These are phyloP conservation scores for Trypanosoma melophagium DNA, from an alignment of 208 protist species.

Conservation along the genomic window DNA sequence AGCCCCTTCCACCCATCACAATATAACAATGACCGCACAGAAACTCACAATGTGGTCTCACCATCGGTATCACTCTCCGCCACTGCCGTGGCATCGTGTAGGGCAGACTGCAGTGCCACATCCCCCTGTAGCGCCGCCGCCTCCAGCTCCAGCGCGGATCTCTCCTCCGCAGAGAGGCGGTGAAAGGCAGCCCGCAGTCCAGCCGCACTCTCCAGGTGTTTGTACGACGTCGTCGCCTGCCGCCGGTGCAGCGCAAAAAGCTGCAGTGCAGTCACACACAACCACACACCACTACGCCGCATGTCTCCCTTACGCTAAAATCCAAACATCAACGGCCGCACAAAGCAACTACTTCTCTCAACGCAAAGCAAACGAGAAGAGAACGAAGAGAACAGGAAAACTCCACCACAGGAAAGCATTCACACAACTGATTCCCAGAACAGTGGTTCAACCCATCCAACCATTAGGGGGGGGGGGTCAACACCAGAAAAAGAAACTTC, in stretches of 20 bases:
- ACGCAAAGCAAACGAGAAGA: too few relatives aligned
- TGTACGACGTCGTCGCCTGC: constrained; percentile 32
- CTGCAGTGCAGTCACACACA: constrained; percentile 29
- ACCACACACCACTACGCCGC: constrained; percentile 12
- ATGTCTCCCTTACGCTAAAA: neutral
- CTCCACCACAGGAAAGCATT: too few relatives aligned
- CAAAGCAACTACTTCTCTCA: too few relatives aligned
- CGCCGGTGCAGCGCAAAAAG: constrained; percentile 50
- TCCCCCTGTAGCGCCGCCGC: constrained; percentile 21
- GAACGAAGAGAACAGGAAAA: too few relatives aligned
- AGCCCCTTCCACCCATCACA: too few relatives aligned
- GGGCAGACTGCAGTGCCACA: constrained; percentile 30
- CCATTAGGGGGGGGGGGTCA: too few relatives aligned
- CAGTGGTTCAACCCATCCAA: too few relatives aligned
- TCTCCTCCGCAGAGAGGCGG: constrained; percentile 29
- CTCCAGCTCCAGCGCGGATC: constrained; percentile 24
- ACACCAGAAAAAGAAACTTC: too few relatives aligned
- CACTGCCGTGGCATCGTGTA: constrained; percentile 18
- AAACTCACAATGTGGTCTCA: neutral
- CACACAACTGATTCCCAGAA: too few relatives aligned
- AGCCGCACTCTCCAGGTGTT: constrained; percentile 27
- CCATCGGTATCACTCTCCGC: constrained; percentile 15
- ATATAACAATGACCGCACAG: too few relatives aligned
- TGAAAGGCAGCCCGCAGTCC: constrained; percentile 25
- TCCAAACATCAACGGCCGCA: too few relatives aligned